phyloP scores from a whole-genome alignment of 2,329 filamentous ascomycete genomes.

The Botrytis medusae region DNA sequence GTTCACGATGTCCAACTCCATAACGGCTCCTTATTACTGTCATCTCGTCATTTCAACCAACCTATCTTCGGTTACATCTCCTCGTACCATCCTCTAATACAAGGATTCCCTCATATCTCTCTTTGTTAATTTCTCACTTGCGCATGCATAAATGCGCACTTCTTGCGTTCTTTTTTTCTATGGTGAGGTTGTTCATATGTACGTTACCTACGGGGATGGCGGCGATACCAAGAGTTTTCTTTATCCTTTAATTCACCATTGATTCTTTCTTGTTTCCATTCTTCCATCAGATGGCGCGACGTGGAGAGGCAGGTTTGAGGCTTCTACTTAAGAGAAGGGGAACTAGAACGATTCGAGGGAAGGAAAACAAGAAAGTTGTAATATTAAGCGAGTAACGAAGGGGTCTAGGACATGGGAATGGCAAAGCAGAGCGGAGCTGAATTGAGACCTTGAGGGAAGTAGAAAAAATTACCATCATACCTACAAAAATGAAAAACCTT shows the following conservation, averaged over 20 bases:
- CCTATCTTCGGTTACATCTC: slow-evolving; percentile 13
- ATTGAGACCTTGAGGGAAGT: background rate
- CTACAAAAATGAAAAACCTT: background rate
- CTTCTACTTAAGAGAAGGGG: background rate
- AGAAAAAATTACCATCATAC: background rate
- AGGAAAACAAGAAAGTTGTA: slow-evolving; percentile 5
- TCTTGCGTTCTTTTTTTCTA: background rate
- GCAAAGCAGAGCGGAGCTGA: background rate
- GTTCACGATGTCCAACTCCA: background rate
- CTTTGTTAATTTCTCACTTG: slow-evolving; percentile 14
- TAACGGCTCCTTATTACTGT: slow-evolving; percentile 7
- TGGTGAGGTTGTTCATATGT: slow-evolving; percentile 8
- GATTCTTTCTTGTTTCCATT: slow-evolving; percentile 12
- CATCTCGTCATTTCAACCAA: background rate
- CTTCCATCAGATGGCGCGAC: background rate
- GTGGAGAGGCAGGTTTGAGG: background rate
- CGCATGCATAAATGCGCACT: background rate
- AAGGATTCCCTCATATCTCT: slow-evolving; percentile 4
- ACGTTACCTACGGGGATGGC: slow-evolving; percentile 24
- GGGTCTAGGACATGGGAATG: background rate
- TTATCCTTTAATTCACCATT: slow-evolving; percentile 14
- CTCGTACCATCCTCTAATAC: slow-evolving; percentile 5
- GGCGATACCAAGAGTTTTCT: slow-evolving; percentile 36
- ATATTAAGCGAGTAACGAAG: slow-evolving; percentile 12
- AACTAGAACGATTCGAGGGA: background rate